phyloP scores from a whole-genome alignment of 1,139 yeast genomes.

The Saccharomyces hybrid region DNA sequence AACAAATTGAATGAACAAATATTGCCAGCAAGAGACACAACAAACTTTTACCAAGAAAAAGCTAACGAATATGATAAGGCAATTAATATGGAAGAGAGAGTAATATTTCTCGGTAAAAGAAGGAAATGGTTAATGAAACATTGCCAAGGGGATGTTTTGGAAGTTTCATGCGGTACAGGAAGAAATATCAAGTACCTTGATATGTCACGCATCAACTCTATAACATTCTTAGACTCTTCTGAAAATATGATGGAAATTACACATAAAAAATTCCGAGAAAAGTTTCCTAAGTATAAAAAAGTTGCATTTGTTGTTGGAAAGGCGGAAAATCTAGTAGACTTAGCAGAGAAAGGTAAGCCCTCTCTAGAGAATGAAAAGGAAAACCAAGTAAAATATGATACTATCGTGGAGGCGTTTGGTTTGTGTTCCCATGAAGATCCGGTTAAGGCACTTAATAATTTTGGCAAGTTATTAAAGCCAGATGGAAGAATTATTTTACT shows the following conservation, averaged over 20 bases:
- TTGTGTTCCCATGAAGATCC: conserved; percentile 95
- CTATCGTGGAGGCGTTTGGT: conserved; percentile 90
- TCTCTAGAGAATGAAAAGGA: conserved; percentile 4
- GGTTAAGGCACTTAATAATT: conserved; percentile 66
- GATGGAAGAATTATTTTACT: conserved; percentile 83
- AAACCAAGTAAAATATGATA: conserved; percentile 59
- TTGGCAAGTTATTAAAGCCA: conserved; percentile 66
- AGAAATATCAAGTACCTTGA: conserved; percentile 74
- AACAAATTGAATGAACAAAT: conserved; percentile 40
- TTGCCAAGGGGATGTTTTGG: conserved; percentile 79
- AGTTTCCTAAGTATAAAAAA: conserved; percentile 55
- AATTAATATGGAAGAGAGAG: conserved; percentile 78
- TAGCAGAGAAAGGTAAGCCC: conserved; percentile 36
- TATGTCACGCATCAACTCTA: conserved; percentile 51
- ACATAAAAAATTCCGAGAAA: conserved; percentile 58
- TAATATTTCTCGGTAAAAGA: conserved; percentile 73
- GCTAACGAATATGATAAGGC: conserved; percentile 79
- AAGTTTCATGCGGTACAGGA: conserved; percentile 95
- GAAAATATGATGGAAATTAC: conserved; percentile 79
- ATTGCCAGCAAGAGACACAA: conserved; percentile 71
- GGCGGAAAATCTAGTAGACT: conserved; percentile 69
- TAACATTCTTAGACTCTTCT: conserved; percentile 82
- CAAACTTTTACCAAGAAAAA: conserved; percentile 67
- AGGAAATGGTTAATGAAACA: conserved; percentile 79
- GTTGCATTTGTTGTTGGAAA: conserved; percentile 89